Percentiles rank a stretch among this genome's conserved stretches.
Conservation (phyloP, 1,284 basidiomycete genomes). For the Rhodotorula sp. region DNA sequence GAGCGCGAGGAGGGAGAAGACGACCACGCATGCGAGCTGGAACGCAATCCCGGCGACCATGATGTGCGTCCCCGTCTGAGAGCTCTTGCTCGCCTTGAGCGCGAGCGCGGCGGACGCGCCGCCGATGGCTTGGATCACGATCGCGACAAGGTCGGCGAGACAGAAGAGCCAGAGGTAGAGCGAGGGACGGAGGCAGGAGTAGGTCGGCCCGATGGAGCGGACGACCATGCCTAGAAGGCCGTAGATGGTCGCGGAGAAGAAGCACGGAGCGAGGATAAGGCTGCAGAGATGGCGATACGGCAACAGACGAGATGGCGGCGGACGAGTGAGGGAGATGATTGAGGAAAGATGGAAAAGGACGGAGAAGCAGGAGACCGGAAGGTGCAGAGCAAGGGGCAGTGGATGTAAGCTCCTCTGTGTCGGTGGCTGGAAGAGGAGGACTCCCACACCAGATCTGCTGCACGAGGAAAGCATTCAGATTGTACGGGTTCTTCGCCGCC, state of each 20-base stretch:
- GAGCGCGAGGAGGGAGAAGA: slow-evolving; percentile 23
- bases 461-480: slow-evolving; percentile 2
- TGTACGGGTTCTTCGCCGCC: slow-evolving; percentile 22
- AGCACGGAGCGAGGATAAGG: slow-evolving; percentile 37
- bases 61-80: slow-evolving; percentile 23
- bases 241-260: slow-evolving; percentile 32
- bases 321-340: too few relatives aligned
- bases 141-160: slow-evolving; percentile 27
- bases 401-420: too few relatives aligned
- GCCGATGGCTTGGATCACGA: slow-evolving; percentile 38
- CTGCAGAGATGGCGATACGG: background rate
- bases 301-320: too few relatives aligned
- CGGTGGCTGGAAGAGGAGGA: too few relatives aligned
- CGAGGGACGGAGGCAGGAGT: slow-evolving; percentile 14
- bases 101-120: slow-evolving; percentile 31
- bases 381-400: background rate
- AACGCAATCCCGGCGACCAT: slow-evolving; percentile 35
- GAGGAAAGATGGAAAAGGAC: background rate
- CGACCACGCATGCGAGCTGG: slow-evolving; percentile 23
- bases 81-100: slow-evolving; percentile 10
- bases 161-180: slow-evolving; percentile 34
- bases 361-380: background rate
- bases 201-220: slow-evolving; percentile 17
- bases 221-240: slow-evolving; percentile 31
- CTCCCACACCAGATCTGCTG: slow-evolving; percentile 1